phyloP scores from a whole-genome alignment of 169 alveolate species.

The Eimeria maxima region DNA sequence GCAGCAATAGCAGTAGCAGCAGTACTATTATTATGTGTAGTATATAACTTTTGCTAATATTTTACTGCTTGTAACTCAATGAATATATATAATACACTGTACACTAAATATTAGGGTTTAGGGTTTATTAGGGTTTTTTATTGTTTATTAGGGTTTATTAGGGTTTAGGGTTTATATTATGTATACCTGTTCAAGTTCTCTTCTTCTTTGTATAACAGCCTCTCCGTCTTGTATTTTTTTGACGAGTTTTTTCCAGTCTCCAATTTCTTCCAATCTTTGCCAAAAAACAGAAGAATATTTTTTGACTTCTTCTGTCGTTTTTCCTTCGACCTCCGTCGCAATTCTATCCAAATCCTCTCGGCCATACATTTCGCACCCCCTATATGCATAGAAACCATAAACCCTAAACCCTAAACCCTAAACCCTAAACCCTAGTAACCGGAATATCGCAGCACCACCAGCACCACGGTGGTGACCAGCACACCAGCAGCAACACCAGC shows the following conservation, averaged over 20 bases:
- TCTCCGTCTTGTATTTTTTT: slow-evolving; percentile 89
- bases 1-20: slow-evolving; percentile 14
- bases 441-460: too few relatives aligned
- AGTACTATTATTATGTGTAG: neutral
- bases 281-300: slow-evolving; percentile 86
- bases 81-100: too few relatives aligned
- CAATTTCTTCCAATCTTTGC: slow-evolving; percentile 84
- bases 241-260: slow-evolving; percentile 87
- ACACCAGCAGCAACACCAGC: too few relatives aligned
- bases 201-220: slow-evolving; percentile 84
- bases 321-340: slow-evolving; percentile 86
- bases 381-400: neutral
- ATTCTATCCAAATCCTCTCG: slow-evolving; percentile 87
- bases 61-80: too few relatives aligned
- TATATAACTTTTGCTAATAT: too few relatives aligned
- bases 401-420: too few relatives aligned
- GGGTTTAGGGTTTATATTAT: neutral
- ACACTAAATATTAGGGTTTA: too few relatives aligned
- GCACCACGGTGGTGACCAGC: too few relatives aligned
- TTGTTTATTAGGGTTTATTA: too few relatives aligned
- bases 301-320: slow-evolving; percentile 84
- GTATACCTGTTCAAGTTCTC: slow-evolving; percentile 87
- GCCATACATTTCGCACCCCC: slow-evolving; percentile 88
- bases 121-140: too few relatives aligned
- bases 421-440: too few relatives aligned